These are phyloP conservation scores for Phycomyces blakesleeanus DNA, from an alignment of 192 early-diverging fungal species.

Conservation along the genomic window DNA sequence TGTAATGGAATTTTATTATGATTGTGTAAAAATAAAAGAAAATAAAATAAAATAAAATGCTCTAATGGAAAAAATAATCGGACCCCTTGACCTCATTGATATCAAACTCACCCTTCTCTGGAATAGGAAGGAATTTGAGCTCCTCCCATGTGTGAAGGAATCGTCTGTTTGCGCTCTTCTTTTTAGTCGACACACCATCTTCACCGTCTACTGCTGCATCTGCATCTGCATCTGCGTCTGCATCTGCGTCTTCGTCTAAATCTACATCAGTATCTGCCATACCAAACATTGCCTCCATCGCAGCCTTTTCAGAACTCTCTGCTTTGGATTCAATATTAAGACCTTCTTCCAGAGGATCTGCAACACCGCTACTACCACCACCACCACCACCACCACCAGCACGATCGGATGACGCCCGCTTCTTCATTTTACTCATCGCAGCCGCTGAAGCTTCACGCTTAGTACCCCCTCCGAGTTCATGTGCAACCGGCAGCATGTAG, in stretches of 20 bases:
- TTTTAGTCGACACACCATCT: constrained; percentile 26
- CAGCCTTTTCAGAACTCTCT: not conserved
- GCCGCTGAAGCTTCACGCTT: constrained; percentile 20
- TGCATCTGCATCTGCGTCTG: constrained; percentile 47
- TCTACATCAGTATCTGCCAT: constrained; percentile 12
- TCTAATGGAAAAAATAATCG: constrained; percentile 90
- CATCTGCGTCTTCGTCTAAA: constrained; percentile 26
- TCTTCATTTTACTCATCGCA: constrained; percentile 15
- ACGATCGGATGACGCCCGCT: too few species aligned
- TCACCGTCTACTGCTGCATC: constrained; percentile 38
- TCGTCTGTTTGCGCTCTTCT: constrained; percentile 22
- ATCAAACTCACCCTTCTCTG: constrained; percentile 81
- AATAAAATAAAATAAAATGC: constrained; percentile 8
- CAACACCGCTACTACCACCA: too few species aligned
- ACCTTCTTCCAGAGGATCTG: not conserved
- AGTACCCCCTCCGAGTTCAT: constrained; percentile 7
- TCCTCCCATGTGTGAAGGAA: constrained; percentile 44
- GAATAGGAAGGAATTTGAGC: constrained; percentile 73
- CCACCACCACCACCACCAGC: too few species aligned
- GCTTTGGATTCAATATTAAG: not conserved
- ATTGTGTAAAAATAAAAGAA: constrained; percentile 9
- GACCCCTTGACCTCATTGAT: constrained; percentile 74
- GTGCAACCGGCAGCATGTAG: constrained; percentile 60
- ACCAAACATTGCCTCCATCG: constrained; percentile 24
- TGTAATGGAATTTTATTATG: not conserved